Percentiles rank a stretch among this genome's conserved stretches.
Evolutionary conservation across 805 yeast genomes (phyloP).

Genomic region (Metschnikowia bowlesiae): DNA sequence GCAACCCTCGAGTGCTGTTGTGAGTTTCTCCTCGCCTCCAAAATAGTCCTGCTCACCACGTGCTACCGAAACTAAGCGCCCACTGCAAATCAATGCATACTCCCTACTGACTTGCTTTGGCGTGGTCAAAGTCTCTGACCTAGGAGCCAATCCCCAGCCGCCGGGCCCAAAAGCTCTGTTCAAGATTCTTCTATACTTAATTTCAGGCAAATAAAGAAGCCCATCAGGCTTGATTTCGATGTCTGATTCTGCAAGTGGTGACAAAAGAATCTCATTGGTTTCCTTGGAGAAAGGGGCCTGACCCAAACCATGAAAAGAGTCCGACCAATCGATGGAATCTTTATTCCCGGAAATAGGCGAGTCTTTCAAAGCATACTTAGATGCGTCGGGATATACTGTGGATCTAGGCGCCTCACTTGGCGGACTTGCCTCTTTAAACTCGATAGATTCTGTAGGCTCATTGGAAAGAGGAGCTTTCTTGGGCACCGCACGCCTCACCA

Average conservation of each 20-base stretch:
- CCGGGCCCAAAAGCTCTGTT: constrained; percentile 97
- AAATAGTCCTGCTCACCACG: constrained; percentile 96
- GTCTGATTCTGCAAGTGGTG: constrained; percentile 63
- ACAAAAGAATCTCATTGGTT: constrained; percentile 55
- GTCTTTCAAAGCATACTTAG: constrained; percentile 18
- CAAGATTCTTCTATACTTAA: constrained; percentile 85
- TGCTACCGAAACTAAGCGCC: constrained; percentile 84
- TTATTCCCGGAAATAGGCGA: constrained; percentile 18
- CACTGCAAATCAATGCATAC: constrained; percentile 81
- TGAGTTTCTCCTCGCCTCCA: constrained; percentile 71
- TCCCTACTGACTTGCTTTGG: constrained; percentile 78
- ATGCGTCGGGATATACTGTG: background rate
- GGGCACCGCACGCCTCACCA: constrained; percentile 16
- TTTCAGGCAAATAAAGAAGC: constrained; percentile 85
- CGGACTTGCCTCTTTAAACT: background rate
- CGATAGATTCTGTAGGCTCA: background rate
- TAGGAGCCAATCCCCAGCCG: constrained; percentile 96
- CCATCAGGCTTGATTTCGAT: constrained; percentile 97
- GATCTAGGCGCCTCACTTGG: background rate
- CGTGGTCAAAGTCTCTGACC: constrained; percentile 79
- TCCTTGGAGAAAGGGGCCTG: constrained; percentile 65
- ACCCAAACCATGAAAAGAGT: constrained; percentile 84
- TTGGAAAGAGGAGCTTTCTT: background rate
- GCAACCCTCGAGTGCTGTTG: constrained; percentile 97
- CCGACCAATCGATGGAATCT: constrained; percentile 66